These are phyloP conservation scores for Skeletonema costatum DNA, from an alignment of 108 stramenopile species.

Conservation along the genomic window DNA sequence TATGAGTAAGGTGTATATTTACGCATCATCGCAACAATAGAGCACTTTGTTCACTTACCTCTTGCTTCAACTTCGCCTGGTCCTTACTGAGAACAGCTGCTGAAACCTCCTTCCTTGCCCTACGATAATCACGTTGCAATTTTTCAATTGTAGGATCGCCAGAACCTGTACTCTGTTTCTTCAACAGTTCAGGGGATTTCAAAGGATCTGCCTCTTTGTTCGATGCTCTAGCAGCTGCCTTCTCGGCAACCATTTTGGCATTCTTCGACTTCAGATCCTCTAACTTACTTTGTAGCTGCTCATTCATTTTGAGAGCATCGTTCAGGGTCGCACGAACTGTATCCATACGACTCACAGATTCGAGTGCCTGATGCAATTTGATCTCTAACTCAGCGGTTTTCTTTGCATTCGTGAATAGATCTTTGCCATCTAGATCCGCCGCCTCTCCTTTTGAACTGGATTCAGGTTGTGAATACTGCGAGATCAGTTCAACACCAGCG, in stretches of 20 bases:
- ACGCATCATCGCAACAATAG: neutral
- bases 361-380: slow-evolving; percentile 83
- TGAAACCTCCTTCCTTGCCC: slow-evolving; percentile 71
- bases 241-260: slow-evolving; percentile 60
- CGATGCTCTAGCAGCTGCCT: slow-evolving; percentile 35
- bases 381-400: slow-evolving; percentile 74
- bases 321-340: slow-evolving; percentile 56
- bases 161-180: slow-evolving; percentile 19
- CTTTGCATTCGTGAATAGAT: slow-evolving; percentile 48
- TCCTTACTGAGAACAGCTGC: slow-evolving; percentile 75
- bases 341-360: slow-evolving; percentile 81
- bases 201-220: slow-evolving; percentile 31
- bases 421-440: slow-evolving; percentile 7
- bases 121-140: slow-evolving; percentile 62
- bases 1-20: neutral
- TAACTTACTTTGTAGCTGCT: slow-evolving; percentile 65
- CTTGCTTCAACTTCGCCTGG: slow-evolving; percentile 74
- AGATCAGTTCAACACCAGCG: slow-evolving; percentile 72
- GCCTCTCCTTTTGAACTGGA: slow-evolving; percentile 27
- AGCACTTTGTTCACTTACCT: slow-evolving; percentile 35
- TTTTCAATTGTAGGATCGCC: slow-evolving; percentile 58
- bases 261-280: slow-evolving; percentile 77
- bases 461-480: slow-evolving; percentile 43
- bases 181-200: slow-evolving; percentile 24
- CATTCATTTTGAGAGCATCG: slow-evolving; percentile 76